Base-by-base conservation (phyloP, 345 rosid species). In the Streptanthus diversifolius region DNA sequence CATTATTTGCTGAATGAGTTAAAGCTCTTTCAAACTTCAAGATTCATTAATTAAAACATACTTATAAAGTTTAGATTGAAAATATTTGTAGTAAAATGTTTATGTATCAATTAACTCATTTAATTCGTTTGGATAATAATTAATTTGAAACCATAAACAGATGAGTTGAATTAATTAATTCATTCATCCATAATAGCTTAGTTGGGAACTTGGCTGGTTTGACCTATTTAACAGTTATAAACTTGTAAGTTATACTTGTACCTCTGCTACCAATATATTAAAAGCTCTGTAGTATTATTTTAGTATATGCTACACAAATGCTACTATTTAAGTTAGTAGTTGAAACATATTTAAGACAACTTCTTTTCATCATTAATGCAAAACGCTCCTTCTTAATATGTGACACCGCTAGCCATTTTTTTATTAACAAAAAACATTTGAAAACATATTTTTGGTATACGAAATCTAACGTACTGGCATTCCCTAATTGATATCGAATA, bases 141-240 rank as follows among this genome's bases (percentile, higher is more conserved):
- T 17, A 27, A 32, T 0, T 45, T 13, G 24, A 6, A 51, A 24
- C 60, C 25, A 66, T 24, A 24, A 37, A 36, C 24, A 51, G 24
- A 36, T 47, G 57, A 47, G 7, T 37, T 22, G 25, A 70, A 22
- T 58, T 32, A 57, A 29, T 1, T 61, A 52, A 61, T 71, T 61
- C 61, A 60, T 25, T 37, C 25, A 57, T 21, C 15, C 30, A 58
- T 22, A 11, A 4, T 17, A 47, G 8, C 2, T 61, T 71, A 27
- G 68, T 49, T 71, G 60, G 61, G 75, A 61, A 51, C 61, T 61
- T 61, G 68, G 51, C 22, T 49, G 75, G 59, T 71, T 36, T 36
- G 51, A 47, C 67, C 22, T 60, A 70, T 59, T 12, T 12, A 58
- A 35, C 36, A 22, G 55, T 25, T 51, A 14, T 35, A 12, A 47